Conservation (phyloP, 208 protist genomes). For the Acanthamoeba castellanii region DNA sequence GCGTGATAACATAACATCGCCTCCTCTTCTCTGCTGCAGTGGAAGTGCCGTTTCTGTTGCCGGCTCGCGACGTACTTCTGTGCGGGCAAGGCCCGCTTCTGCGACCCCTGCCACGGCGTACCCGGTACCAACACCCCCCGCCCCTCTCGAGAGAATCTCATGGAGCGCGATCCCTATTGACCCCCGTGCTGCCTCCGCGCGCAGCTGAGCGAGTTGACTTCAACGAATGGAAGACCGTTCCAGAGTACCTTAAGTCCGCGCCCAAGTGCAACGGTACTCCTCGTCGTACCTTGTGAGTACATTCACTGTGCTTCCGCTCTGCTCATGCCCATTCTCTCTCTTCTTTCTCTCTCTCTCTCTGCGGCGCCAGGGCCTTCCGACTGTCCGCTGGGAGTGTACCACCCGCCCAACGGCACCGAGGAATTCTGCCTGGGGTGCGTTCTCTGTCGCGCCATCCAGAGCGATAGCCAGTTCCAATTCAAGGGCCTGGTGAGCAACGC, state of each 20-base stretch:
- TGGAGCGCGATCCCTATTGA: background rate
- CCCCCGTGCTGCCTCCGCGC: too few relatives aligned
- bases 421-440: conserved; percentile 24
- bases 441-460: background rate
- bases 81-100: conserved; percentile 12
- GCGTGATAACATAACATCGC: background rate
- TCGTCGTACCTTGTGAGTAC: background rate
- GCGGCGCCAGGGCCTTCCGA: background rate
- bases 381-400: conserved; percentile 13
- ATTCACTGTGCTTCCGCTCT: background rate
- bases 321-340: background rate
- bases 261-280: conserved; percentile 49
- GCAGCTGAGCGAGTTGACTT: conserved; percentile 32
- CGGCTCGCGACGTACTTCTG: conserved; percentile 34
- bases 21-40: background rate
- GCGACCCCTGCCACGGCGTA: conserved; percentile 21
- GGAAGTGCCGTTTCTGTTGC: conserved; percentile 75
- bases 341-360: background rate
- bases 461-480: background rate
- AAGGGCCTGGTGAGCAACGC: too few relatives aligned
- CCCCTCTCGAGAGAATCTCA: background rate
- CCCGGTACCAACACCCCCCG: background rate
- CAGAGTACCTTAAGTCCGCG: background rate
- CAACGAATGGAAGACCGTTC: background rate
- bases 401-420: conserved; percentile 39